Base-by-base conservation (phyloP, 192 early-diverging fungal genomes). In the Mortierella antarctica region DNA sequence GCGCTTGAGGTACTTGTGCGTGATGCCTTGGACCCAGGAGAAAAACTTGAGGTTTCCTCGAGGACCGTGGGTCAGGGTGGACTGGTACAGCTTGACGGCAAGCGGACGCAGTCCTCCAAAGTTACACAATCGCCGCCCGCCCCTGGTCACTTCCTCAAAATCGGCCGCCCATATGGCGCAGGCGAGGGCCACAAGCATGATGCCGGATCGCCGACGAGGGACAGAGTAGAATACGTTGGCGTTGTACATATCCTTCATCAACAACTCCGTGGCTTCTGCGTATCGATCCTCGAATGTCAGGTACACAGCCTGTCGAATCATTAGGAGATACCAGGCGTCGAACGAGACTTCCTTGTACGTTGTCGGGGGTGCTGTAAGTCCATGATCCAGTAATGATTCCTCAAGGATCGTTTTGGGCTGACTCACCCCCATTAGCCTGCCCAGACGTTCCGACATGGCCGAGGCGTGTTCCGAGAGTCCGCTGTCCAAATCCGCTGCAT, bases 391-490 rank as follows among this genome's bases (percentile, higher is more conserved):
- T 11, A 51, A 47, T 3, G 31, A 31, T 41, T 57, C 48, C 39
- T 57, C 52, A 12, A 23, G 44, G 8, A 20, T 5, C 15, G 47
- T 12, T 41, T 55, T 70, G 12, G 47, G 18, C 48, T 59, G 21
- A 14, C 41, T 41, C 13, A 71, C 41, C 21, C 84, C 84, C 72
- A 85, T 82, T 12, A 65, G 59, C 20, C 58, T 58, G 42, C 72
- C 70, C 20, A 85, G n/a, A 45, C 84, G 65, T 17, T 83, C 82
- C 11, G 80, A 57, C 84, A 85, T 85, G 2, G 71, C 74, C 7
- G 54, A 64, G 20, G 70, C 84, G 13, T 82, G 75, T 50, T 80
- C 84, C 1, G 76, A 78, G 10, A 85, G 46, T 44, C 63, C 80
- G 23, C 62, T 62, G 48, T 85, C 84, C 15, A 53, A 52, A 61